Evolutionary conservation across 768 basidiomycete genomes (phyloP).

Genomic region (Agrocybe pediades): DNA sequence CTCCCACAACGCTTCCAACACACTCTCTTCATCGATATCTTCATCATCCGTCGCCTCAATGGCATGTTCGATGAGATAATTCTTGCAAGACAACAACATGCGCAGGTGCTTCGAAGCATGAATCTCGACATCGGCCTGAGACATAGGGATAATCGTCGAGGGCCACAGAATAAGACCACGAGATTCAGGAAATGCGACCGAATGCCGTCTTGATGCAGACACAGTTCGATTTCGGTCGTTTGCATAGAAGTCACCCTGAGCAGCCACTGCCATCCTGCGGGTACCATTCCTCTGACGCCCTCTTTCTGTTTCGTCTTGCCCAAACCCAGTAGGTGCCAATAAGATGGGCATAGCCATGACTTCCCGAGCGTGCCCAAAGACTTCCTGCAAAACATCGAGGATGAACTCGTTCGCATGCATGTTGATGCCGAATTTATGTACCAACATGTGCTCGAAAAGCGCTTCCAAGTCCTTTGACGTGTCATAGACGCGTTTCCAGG

Average conservation of each 20-base stretch:
- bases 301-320: background rate
- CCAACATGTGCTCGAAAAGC: constrained; percentile 64
- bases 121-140: constrained; percentile 63
- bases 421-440: constrained; percentile 51
- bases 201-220: constrained; percentile 2
- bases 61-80: constrained; percentile 38
- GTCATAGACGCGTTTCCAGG: constrained; percentile 45
- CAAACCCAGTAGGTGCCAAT: constrained; percentile 48
- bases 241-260: too few relatives aligned
- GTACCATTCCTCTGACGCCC: background rate
- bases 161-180: constrained; percentile 64
- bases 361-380: constrained; percentile 57
- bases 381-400: constrained; percentile 42
- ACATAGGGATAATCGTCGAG: constrained; percentile 57
- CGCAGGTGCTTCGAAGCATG: constrained; percentile 63
- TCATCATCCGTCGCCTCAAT: constrained; percentile 32
- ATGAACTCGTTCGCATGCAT: constrained; percentile 51
- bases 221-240: background rate
- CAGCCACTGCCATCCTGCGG: background rate
- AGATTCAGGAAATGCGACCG: constrained; percentile 39
- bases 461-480: constrained; percentile 52
- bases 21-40: constrained; percentile 38
- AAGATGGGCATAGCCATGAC: constrained; percentile 53
- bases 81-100: constrained; percentile 43
- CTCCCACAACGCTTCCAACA: constrained; percentile 45